Conservation (phyloP, 768 basidiomycete genomes). For the Macrolepiota dolichaula region DNA sequence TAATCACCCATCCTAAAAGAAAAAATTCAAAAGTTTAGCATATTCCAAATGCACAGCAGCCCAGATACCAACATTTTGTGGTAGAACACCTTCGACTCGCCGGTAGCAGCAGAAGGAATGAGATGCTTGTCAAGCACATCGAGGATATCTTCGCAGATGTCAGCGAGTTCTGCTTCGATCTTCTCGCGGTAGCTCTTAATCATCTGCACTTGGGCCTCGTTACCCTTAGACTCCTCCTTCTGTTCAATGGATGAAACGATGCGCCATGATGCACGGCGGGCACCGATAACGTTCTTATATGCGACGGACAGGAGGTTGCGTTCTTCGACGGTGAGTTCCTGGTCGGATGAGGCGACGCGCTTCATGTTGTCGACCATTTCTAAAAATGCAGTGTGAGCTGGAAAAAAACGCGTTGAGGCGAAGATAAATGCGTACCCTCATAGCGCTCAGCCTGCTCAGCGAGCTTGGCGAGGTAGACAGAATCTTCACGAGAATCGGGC, state of each 20-base stretch:
- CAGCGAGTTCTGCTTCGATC: constrained; percentile 94
- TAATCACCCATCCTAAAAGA: constrained; percentile 93
- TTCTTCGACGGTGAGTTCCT: constrained; percentile 98
- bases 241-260: constrained; percentile 98
- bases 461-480: constrained; percentile 99
- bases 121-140: constrained; percentile 97
- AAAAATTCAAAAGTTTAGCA: constrained; percentile 18
- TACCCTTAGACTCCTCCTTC: constrained; percentile 99
- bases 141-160: constrained; percentile 98
- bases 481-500: constrained; percentile 89
- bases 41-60: neutral
- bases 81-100: constrained; percentile 99
- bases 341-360: constrained; percentile 94
- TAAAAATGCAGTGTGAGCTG: constrained; percentile 25
- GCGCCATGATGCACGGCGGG: constrained; percentile 96
- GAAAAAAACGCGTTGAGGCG: constrained; percentile 6
- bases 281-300: constrained; percentile 99
- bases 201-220: constrained; percentile 93
- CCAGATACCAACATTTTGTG: constrained; percentile 86
- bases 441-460: constrained; percentile 99
- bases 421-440: constrained; percentile 60
- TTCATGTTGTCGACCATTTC: constrained; percentile 99
- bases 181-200: constrained; percentile 98
- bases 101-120: constrained; percentile 92
- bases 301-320: constrained; percentile 97